These are phyloP conservation scores for Fraxinus sp. DNA, from an alignment of 305 asterid species.

Conservation along the genomic window DNA sequence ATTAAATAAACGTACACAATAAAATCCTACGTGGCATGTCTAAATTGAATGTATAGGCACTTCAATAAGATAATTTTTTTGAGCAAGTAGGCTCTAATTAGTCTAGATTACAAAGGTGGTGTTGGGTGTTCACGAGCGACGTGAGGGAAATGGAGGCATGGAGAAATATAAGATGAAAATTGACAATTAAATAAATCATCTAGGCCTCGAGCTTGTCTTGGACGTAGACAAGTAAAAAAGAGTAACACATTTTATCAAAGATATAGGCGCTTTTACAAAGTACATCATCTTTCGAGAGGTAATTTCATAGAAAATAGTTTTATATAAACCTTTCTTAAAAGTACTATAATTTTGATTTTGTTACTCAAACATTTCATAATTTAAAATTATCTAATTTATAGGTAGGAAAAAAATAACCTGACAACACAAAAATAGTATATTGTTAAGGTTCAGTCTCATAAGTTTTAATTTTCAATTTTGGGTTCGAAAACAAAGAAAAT, in stretches of 20 bases:
- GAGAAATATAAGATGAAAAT: not conserved
- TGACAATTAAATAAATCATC: not conserved
- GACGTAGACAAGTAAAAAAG: not conserved
- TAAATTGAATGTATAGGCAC: not conserved
- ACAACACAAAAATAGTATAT: not conserved
- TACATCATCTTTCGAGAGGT: not conserved
- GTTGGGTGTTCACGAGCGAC: not conserved
- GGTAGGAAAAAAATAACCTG: not conserved
- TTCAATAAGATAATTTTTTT: not conserved
- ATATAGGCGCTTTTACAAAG: not conserved
- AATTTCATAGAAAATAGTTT: not conserved
- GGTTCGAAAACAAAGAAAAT: not conserved
- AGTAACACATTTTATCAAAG: too few relatives aligned
- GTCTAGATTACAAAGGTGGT: not conserved
- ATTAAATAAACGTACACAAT: not conserved
- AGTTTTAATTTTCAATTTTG: not conserved
- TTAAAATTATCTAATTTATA: not conserved
- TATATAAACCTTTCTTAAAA: not conserved
- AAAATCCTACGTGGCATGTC: not conserved
- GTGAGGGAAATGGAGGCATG: not conserved
- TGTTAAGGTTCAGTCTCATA: not conserved
- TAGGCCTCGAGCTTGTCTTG: too few relatives aligned
- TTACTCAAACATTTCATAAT: not conserved
- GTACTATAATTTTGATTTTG: not conserved
- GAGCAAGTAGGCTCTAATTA: not conserved